Percentiles rank a stretch among this genome's conserved stretches.
phyloP scores from a whole-genome alignment of 2,329 filamentous ascomycete genomes.

The Penicillium brasilianum region DNA sequence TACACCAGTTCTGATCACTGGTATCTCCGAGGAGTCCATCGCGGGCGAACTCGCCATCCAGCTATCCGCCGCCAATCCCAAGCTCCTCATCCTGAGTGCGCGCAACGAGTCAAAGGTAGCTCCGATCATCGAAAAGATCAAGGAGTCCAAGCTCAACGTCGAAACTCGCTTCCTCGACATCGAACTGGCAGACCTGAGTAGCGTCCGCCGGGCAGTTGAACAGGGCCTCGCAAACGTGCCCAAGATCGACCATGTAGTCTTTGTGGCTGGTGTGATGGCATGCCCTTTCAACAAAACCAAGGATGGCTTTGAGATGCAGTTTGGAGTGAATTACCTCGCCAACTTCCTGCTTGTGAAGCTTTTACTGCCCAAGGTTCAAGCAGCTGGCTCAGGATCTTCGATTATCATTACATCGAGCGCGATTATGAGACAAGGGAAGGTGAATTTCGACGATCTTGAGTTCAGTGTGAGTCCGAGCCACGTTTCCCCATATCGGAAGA shows the following conservation, averaged over 20 bases:
- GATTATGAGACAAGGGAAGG: constrained; percentile 36
- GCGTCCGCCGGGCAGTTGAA: constrained; percentile 18
- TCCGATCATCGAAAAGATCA: constrained; percentile 26
- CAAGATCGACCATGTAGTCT: constrained; percentile 28
- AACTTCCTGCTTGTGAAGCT: constrained; percentile 56
- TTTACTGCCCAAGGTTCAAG: constrained; percentile 50
- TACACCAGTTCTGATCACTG: constrained; percentile 32
- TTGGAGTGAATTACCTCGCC: constrained; percentile 57
- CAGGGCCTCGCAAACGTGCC: constrained; percentile 22
- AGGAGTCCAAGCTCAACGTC: constrained; percentile 24
- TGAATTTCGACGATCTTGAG: constrained; percentile 52
- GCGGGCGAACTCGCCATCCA: constrained; percentile 32
- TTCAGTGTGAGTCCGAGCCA: constrained; percentile 33
- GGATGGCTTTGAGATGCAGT: constrained; percentile 44
- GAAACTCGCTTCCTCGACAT: constrained; percentile 28
- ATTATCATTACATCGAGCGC: constrained; percentile 37
- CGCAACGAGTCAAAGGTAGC: constrained; percentile 26
- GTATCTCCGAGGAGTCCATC: constrained; percentile 30
- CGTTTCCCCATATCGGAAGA: too few species aligned
- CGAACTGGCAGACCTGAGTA: constrained; percentile 23
- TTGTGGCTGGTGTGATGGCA: constrained; percentile 29
- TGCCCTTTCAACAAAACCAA: constrained; percentile 27
- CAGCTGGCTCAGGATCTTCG: constrained; percentile 47
- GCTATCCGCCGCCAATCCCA: constrained; percentile 27
- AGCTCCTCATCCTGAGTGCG: constrained; percentile 29